Percentiles rank a stretch among this genome's conserved stretches.
phyloP scores from a whole-genome alignment of 1,284 basidiomycete genomes.

The Phellinidium pouzarii region DNA sequence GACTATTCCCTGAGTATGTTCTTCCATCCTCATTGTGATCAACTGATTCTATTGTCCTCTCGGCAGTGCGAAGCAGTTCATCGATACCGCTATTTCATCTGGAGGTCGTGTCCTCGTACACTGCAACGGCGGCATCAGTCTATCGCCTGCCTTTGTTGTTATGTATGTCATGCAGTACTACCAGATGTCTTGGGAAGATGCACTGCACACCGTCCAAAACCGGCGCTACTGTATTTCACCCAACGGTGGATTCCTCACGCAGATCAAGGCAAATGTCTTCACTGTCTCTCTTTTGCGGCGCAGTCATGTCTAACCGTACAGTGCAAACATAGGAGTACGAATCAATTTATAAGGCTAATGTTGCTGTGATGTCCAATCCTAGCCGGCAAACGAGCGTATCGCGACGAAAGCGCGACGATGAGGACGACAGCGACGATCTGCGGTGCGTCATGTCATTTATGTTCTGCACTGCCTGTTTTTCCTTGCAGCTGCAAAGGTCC shows the following conservation, averaged over 20 bases:
- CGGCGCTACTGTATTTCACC: conserved; percentile 87
- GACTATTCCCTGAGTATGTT: conserved; percentile 55
- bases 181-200: conserved; percentile 76
- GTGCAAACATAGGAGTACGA: conserved; percentile 66
- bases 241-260: conserved; percentile 79
- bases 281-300: not conserved
- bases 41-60: conserved; percentile 14
- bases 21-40: conserved; percentile 2
- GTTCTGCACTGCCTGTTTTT: not conserved
- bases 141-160: conserved; percentile 83
- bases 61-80: conserved; percentile 71
- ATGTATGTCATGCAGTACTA: conserved; percentile 89
- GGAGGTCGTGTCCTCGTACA: conserved; percentile 83
- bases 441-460: conserved; percentile 28
- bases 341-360: conserved; percentile 74
- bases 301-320: conserved; percentile 5
- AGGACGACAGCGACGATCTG: conserved; percentile 54
- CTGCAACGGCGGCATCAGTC: conserved; percentile 86
- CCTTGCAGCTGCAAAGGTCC: conserved; percentile 7
- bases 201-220: conserved; percentile 80
- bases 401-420: conserved; percentile 59
- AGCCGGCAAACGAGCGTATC: conserved; percentile 30
- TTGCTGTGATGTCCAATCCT: conserved; percentile 57
- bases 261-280: conserved; percentile 65
- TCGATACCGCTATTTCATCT: conserved; percentile 58